Evolutionary conservation across 2,329 filamentous ascomycete species (phyloP).

Genomic region (Dactylellina cionopaga): DNA sequence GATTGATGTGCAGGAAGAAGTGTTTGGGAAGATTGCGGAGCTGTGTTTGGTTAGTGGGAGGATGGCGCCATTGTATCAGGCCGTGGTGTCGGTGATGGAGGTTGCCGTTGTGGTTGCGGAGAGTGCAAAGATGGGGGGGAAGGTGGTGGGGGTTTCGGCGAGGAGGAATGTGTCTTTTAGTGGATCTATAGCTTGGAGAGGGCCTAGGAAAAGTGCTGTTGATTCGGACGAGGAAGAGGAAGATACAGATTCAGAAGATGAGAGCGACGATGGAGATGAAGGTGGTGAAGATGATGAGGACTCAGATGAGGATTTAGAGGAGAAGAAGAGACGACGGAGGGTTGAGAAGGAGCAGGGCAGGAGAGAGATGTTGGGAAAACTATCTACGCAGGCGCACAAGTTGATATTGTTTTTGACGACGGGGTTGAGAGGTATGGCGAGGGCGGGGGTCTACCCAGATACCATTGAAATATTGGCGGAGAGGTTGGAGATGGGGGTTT

Average conservation of each 20-base stretch:
- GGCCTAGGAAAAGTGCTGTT: not conserved
- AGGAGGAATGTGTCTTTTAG: conserved; percentile 15
- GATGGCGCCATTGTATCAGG: conserved; percentile 43
- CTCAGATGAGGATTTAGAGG: not conserved
- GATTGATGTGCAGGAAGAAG: conserved; percentile 45
- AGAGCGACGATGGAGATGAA: conserved; percentile 4
- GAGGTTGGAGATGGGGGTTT: conserved; percentile 47
- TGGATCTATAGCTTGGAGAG: conserved; percentile 5
- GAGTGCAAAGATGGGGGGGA: conserved; percentile 6
- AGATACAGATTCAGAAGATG: not conserved
- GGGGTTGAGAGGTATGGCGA: conserved; percentile 46
- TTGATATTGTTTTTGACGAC: conserved; percentile 48
- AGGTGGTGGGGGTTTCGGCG: not conserved
- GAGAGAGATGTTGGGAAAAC: conserved; percentile 5
- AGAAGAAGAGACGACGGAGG: not conserved
- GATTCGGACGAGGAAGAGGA: conserved; percentile 18
- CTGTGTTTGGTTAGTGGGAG: conserved; percentile 40
- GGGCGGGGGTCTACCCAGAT: conserved; percentile 44
- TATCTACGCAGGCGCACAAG: conserved; percentile 36
- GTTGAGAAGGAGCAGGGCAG: conserved; percentile 15
- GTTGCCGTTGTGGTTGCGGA: conserved; percentile 13
- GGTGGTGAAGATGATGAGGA: not conserved
- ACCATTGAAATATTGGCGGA: conserved; percentile 48
- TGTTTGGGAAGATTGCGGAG: conserved; percentile 44
- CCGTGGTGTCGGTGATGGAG: conserved; percentile 38